Percentiles rank a stretch among this genome's conserved stretches.
These are phyloP conservation scores for Pedinophyceae sp. DNA, from an alignment of 139 green algal genomes.

Conservation along the genomic window DNA sequence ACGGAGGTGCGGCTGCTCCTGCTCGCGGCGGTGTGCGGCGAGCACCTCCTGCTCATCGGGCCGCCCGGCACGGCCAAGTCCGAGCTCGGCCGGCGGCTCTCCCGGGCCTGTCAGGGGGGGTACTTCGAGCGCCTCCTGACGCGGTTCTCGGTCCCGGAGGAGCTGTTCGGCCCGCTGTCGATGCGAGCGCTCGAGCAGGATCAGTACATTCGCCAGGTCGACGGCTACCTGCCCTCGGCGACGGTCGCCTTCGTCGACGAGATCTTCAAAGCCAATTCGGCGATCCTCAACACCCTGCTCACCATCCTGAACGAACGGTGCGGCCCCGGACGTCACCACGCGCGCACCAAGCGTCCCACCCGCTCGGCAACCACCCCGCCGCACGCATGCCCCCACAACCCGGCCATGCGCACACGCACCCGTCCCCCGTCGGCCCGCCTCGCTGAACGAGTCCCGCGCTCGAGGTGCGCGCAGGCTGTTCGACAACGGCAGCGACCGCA, in stretches of 20 bases:
- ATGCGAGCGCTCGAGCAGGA: constrained; percentile 82
- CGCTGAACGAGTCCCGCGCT: too few relatives aligned
- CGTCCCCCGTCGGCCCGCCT: too few relatives aligned
- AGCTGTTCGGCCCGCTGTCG: constrained; percentile 81
- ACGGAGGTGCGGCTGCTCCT: constrained; percentile 66
- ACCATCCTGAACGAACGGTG: constrained; percentile 89
- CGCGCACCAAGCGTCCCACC: too few relatives aligned
- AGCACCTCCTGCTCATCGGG: constrained; percentile 69
- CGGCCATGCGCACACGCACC: too few relatives aligned
- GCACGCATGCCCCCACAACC: too few relatives aligned
- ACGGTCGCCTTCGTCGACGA: constrained; percentile 84
- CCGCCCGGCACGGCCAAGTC: constrained; percentile 81
- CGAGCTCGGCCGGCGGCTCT: constrained; percentile 61
- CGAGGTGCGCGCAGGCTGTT: too few relatives aligned
- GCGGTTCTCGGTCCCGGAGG: constrained; percentile 80
- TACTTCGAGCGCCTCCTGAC: constrained; percentile 89
- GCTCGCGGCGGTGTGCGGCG: constrained; percentile 66
- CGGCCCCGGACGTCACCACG: too few relatives aligned
- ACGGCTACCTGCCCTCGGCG: constrained; percentile 72
- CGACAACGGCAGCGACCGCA: constrained; percentile 66
- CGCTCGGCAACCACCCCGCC: too few relatives aligned
- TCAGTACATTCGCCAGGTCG: constrained; percentile 67
- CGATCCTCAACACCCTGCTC: constrained; percentile 87
- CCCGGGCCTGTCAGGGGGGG: constrained; percentile 26
- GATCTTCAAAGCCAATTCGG: constrained; percentile 80